Base-by-base conservation (phyloP, 139 green algal species). In the Helicosporidium sp. region DNA sequence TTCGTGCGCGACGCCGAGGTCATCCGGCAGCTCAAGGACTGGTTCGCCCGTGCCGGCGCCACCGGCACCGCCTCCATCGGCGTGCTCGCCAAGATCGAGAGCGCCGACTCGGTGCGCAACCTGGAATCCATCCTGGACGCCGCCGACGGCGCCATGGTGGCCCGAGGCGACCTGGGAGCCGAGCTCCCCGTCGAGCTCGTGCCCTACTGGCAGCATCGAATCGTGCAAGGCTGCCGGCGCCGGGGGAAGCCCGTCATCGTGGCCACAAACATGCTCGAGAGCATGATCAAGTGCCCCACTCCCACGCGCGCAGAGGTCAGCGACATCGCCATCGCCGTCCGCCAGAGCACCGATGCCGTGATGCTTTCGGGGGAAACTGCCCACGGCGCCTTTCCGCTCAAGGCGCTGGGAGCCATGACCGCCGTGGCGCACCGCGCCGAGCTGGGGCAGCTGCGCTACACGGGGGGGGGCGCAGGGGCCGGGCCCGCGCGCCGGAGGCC, bases 261-360 rank as follows among this genome's bases (percentile, higher is more conserved):
- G 40, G 76, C 76, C 27, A 85, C 76, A 42, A 85, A 85, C 64
- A 85, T 85, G 73, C 67, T 85, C 27, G 78, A 88, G 60, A 66
- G 40, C 46, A 88, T 88, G 78, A 81, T 85, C 42, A 47, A 64
- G 16, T 72, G 85, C 65, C 70, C 77, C 17, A 83, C 77, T 16
- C 78, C 78, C 26, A 85, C 78, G 3, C 56, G 51, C 17, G 57
- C 57, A 2, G 70, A 84, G 64, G 77, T 86, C 34, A 70, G 65
- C 3, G 76, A 82, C 68, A 81, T 80, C 43, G 60, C 76, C 20
- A 75, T 83, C 23, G 75, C 74, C 1, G 75, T 81, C 10, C 60
- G 72, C 1, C 74, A 83, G 43, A 68, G 71, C 26, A 51, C 76
- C 3, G 76, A 85, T 35, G 76, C 74, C 1, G 52, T 85, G 18